Base-by-base conservation (phyloP, 768 basidiomycete species). In the Rubroboletus pulcherrimus region DNA sequence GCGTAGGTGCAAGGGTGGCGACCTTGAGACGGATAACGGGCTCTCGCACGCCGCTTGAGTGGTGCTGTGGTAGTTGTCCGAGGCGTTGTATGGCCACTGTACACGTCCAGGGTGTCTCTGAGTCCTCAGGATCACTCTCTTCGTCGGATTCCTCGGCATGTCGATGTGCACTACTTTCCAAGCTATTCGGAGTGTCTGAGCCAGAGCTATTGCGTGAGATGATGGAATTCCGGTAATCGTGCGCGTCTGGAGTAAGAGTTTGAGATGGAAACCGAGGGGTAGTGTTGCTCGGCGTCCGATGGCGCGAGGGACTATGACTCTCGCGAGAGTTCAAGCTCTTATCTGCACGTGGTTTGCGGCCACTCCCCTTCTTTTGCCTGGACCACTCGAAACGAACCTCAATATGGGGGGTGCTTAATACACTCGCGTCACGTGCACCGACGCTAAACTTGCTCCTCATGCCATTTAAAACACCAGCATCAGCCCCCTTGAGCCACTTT, bases 41-140 rank as follows among this genome's bases (percentile, higher is more conserved):
- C 52, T 55, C 60, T 56, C 43, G 58, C 19, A 26, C 31, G 19
- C 31, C 53, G 15, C 50, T 55, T 39, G 35, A 52, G 48, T 48
- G 59, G 39, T 43, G 54, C 17, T 19, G 53, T 19, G 61, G 49
- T 33, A 41, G 8, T 43, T 63, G 53, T 10, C 62, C 71, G 33
- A 77, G 66, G 24, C 81, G 74, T 21, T 85, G 81, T 34, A 88
- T 75, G 56, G 85, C 82, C 60, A 93, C 77, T n/a, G 83, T 84
- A 66, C 95, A 98, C 44, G 87, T 85, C 94, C 94, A 98, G 0
- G 96, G 93, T 24, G 93, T 94, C 71, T 98, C 95, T 42, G 91
- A 92, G 66, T 98, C 96, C 67, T 98, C 95, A 0, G 94, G 91
- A 60, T 98, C 96, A 56, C 90, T 93, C 43, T 94, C 93, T 15